phyloP scores from a whole-genome alignment of 1,284 basidiomycete species.

The Sporisorium graminicola region DNA sequence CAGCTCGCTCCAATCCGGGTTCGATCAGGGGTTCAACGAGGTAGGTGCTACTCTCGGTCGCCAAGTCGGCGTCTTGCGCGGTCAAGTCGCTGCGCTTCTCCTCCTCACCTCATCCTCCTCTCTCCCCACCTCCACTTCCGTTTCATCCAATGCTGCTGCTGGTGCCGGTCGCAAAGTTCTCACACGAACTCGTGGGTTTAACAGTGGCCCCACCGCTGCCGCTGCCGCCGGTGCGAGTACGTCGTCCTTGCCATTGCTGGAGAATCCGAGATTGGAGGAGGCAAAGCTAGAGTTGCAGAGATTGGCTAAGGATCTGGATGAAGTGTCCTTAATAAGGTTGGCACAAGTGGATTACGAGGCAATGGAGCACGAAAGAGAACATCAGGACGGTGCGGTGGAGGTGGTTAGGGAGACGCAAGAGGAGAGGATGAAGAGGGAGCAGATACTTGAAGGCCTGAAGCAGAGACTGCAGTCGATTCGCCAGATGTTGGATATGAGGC shows the following conservation, averaged over 20 bases:
- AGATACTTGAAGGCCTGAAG: conserved; percentile 9
- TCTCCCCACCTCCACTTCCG: neutral
- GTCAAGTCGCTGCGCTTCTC: conserved; percentile 76
- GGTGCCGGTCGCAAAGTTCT: conserved; percentile 2
- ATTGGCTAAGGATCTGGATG: conserved; percentile 26
- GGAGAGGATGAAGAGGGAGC: conserved; percentile 11
- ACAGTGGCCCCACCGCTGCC: neutral
- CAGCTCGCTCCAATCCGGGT: conserved; percentile 81
- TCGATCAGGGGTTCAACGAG: conserved; percentile 81
- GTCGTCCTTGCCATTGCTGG: conserved; percentile 11
- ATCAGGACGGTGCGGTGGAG: conserved; percentile 15
- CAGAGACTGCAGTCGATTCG: conserved; percentile 16
- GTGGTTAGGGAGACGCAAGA: conserved; percentile 20
- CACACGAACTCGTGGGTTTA: conserved; percentile 1
- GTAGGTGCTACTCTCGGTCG: conserved; percentile 81
- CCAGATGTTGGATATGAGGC: conserved; percentile 10
- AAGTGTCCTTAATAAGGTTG: conserved; percentile 18
- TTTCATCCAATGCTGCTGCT: neutral
- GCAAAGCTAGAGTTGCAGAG: conserved; percentile 11
- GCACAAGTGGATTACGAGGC: conserved; percentile 55
- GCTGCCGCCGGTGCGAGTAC: neutral
- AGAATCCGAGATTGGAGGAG: conserved; percentile 14
- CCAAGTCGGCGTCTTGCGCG: conserved; percentile 79
- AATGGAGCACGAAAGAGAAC: conserved; percentile 52
- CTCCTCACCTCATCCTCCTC: conserved; percentile 58